A percentile compares a stretch with the other conserved stretches of the same genome.
Conservation (phyloP, 495 filamentous ascomycete genomes). For the Collariella sp. region DNA sequence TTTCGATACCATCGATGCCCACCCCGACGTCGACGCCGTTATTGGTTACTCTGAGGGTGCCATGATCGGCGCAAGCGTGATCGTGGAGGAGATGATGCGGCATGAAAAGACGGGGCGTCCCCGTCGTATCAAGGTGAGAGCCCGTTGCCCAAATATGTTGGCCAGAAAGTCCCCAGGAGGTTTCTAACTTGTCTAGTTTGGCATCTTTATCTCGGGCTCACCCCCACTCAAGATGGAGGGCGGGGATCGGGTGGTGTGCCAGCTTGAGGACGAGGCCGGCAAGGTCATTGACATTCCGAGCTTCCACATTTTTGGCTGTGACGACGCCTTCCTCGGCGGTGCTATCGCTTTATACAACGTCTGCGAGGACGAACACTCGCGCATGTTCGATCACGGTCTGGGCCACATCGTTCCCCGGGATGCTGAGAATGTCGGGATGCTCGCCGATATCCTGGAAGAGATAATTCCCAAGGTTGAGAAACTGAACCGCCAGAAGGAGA, state of each 20-base stretch:
- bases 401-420: conserved; percentile 48
- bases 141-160: too few relatives aligned
- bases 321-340: conserved; percentile 46
- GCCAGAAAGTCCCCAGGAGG: too few relatives aligned
- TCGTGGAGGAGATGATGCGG: conserved; percentile 41
- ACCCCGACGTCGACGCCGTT: conserved; percentile 39
- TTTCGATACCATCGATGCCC: conserved; percentile 28
- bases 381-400: conserved; percentile 49
- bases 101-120: conserved; percentile 29
- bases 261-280: conserved; percentile 40
- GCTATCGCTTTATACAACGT: conserved; percentile 50
- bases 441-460: conserved; percentile 27
- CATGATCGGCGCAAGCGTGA: conserved; percentile 40
- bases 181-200: too few relatives aligned
- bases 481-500: not conserved
- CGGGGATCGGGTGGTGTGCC: conserved; percentile 25
- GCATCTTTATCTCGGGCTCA: conserved; percentile 47
- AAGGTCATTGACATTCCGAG: conserved; percentile 44
- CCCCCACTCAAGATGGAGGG: conserved; percentile 40
- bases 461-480: conserved; percentile 27
- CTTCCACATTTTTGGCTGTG: conserved; percentile 48
- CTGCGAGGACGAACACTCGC: conserved; percentile 41
- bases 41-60: conserved; percentile 51
- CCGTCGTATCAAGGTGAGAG: conserved; percentile 37
- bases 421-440: conserved; percentile 36